phyloP scores from a whole-genome alignment of 176 grass and related monocot species.

The Triticum timopheevii region DNA sequence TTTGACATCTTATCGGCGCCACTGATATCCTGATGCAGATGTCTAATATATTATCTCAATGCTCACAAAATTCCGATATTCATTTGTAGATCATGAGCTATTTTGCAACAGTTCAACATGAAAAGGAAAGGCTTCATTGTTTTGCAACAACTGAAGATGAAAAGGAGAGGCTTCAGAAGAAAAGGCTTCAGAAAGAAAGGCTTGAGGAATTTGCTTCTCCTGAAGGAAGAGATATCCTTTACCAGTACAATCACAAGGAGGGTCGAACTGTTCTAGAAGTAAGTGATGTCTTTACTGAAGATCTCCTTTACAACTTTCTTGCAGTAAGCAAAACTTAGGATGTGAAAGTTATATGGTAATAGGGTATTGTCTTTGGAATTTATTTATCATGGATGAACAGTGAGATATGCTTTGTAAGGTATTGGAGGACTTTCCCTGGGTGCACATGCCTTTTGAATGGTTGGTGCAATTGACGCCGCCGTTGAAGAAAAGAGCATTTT shows the following conservation, averaged over 20 bases:
- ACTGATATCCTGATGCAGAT: slow-evolving; percentile 7
- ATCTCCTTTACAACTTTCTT: not conserved
- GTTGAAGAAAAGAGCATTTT: slow-evolving; percentile 89
- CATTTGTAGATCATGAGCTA: slow-evolving; percentile 79
- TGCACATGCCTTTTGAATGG: slow-evolving; percentile 91
- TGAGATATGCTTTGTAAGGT: slow-evolving; percentile 45
- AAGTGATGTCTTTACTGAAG: slow-evolving; percentile 20
- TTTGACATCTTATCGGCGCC: not conserved
- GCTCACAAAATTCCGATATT: slow-evolving; percentile 11
- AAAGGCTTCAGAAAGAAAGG: slow-evolving; percentile 46
- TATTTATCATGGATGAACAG: slow-evolving; percentile 13
- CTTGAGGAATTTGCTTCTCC: slow-evolving; percentile 92
- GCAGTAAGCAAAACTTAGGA: not conserved
- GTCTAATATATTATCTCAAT: not conserved
- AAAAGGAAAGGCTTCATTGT: slow-evolving; percentile 70
- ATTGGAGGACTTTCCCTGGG: slow-evolving; percentile 80
- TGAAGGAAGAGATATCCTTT: slow-evolving; percentile 79
- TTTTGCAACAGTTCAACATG: slow-evolving; percentile 63
- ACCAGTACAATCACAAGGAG: slow-evolving; percentile 91
- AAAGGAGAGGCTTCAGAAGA: slow-evolving; percentile 63
- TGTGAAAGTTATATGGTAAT: not conserved
- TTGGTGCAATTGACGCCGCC: slow-evolving; percentile 73
- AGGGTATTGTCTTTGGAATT: not conserved
- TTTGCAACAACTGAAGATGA: slow-evolving; percentile 67
- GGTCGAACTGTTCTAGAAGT: slow-evolving; percentile 81